phyloP scores from a whole-genome alignment of 2,329 filamentous ascomycete genomes.

The Fusarium solani-melongenae region DNA sequence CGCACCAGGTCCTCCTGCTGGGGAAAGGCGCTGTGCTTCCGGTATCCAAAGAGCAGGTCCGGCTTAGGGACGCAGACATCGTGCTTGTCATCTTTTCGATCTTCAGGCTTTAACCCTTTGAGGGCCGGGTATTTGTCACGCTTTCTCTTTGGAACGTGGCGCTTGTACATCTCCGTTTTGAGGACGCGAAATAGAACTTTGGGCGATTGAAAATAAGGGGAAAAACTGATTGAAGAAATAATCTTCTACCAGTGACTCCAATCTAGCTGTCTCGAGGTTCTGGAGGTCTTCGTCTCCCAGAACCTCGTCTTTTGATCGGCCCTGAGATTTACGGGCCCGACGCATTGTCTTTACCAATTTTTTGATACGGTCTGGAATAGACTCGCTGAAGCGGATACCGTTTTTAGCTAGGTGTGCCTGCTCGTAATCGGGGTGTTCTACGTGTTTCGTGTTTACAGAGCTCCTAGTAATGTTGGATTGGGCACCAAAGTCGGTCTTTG shows the following conservation, averaged over 20 bases:
- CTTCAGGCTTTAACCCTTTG: too few relatives aligned
- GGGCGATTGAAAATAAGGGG: too few relatives aligned
- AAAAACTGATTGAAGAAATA: not conserved
- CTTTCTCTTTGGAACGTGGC: not conserved
- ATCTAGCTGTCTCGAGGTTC: not conserved
- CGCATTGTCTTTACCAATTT: not conserved
- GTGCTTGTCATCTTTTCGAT: not conserved
- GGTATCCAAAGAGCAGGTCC: conserved; percentile 26
- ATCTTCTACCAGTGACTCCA: not conserved
- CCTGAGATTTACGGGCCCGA: conserved; percentile 1
- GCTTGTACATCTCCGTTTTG: not conserved
- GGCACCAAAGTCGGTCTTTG: not conserved
- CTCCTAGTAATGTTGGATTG: not conserved
- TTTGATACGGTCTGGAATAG: not conserved
- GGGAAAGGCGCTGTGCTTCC: not conserved
- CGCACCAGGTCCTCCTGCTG: conserved; percentile 1
- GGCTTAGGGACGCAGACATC: conserved; percentile 13
- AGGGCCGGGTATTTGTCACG: too few relatives aligned
- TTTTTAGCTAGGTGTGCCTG: too few relatives aligned
- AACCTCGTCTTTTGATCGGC: not conserved
- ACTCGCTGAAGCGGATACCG: not conserved
- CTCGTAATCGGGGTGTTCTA: too few relatives aligned
- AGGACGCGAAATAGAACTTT: too few relatives aligned
- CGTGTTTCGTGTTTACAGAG: not conserved
- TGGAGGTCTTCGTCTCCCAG: not conserved